Conservation (phyloP, 192 early-diverging fungal genomes). For the Backusella westeae region DNA sequence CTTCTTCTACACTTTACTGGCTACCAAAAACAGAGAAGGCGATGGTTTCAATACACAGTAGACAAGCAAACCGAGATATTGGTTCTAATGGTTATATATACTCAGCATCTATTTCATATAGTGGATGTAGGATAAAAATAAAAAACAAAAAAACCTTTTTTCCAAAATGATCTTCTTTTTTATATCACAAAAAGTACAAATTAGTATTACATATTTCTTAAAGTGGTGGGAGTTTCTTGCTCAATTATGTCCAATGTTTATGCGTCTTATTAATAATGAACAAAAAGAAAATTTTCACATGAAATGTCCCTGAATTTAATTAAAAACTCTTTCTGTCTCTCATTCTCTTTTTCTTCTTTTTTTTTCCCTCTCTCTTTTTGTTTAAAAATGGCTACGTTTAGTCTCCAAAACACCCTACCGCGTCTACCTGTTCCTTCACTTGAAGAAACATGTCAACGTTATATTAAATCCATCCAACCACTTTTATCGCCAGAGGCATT, state of each 20-base stretch:
- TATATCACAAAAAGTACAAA: not conserved
- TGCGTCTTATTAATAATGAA: not conserved
- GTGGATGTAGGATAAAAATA: too few species aligned
- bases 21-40: too few species aligned
- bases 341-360: not conserved
- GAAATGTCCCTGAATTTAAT: not conserved
- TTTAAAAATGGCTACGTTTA: conserved; percentile 29
- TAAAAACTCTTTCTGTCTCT: not conserved
- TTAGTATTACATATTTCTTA: not conserved
- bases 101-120: too few species aligned
- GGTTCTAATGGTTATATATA: too few species aligned
- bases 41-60: too few species aligned
- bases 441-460: conserved; percentile 52
- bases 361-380: not conserved
- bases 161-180: not conserved
- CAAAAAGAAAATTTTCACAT: not conserved
- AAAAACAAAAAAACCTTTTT: too few species aligned
- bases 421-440: conserved; percentile 64
- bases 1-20: too few species aligned
- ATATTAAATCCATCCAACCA: conserved; percentile 57
- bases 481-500: conserved; percentile 47
- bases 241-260: not conserved
- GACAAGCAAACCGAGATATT: too few species aligned
- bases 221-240: not conserved
- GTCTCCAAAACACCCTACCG: conserved; percentile 49